These are phyloP conservation scores for Saccharum officinarum DNA, from an alignment of 176 grass and related monocot genomes.

Conservation along the genomic window DNA sequence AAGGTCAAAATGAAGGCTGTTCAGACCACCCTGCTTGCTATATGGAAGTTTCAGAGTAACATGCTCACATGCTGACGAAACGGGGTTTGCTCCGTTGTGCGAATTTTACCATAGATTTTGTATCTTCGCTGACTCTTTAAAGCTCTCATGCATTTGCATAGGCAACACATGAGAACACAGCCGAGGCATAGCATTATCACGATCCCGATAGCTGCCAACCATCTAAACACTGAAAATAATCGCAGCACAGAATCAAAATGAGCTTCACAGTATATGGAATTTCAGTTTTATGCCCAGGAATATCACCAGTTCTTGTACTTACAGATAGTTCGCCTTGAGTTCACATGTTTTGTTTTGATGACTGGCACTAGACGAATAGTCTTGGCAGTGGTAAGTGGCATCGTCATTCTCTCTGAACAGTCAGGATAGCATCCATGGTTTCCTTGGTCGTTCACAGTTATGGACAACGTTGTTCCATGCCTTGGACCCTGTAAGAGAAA, in stretches of 20 bases:
- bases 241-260: not conserved
- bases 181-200: slow-evolving; percentile 51
- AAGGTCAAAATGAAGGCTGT: no score
- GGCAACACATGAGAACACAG: slow-evolving; percentile 51
- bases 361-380: slow-evolving; percentile 56
- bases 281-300: slow-evolving; percentile 11
- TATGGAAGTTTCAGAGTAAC: not conserved
- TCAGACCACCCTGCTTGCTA: not conserved
- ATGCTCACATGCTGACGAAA: slow-evolving; percentile 14
- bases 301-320: slow-evolving; percentile 17
- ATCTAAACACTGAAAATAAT: slow-evolving; percentile 47
- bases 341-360: slow-evolving; percentile 53
- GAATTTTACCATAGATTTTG: not conserved
- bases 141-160: slow-evolving; percentile 59
- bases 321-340: slow-evolving; percentile 43
- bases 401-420: slow-evolving; percentile 54
- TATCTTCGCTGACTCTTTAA: slow-evolving; percentile 35
- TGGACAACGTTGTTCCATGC: slow-evolving; percentile 45
- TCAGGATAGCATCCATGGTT: slow-evolving; percentile 86
- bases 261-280: not conserved
- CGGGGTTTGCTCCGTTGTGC: not conserved
- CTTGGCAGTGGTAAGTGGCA: slow-evolving; percentile 39
- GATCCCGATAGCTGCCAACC: slow-evolving; percentile 39
- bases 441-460: slow-evolving; percentile 68
- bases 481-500: slow-evolving; percentile 51